These are phyloP conservation scores for Lipomyces orientalis DNA, from an alignment of 805 yeast species.

Conservation along the genomic window DNA sequence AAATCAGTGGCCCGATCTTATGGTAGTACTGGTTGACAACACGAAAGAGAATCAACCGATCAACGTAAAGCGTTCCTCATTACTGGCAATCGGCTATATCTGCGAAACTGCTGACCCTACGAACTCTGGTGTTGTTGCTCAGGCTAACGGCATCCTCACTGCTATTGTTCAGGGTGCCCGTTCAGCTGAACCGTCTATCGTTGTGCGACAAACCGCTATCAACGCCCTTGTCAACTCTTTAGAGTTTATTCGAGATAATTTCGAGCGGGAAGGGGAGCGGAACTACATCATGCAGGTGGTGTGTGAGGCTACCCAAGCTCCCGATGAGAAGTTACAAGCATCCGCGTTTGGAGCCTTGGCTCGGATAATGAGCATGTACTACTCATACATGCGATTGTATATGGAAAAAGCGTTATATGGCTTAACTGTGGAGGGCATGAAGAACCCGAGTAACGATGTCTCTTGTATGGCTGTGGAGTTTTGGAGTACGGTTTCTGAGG, in stretches of 20 bases:
- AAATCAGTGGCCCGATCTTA: slow-evolving; percentile 85
- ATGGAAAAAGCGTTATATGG: slow-evolving; percentile 97
- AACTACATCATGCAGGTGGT: slow-evolving; percentile 98
- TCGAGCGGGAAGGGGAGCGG: slow-evolving; percentile 92
- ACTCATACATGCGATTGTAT: slow-evolving; percentile 86
- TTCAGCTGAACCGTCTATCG: slow-evolving; percentile 70
- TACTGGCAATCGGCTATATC: slow-evolving; percentile 90
- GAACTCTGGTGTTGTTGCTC: slow-evolving; percentile 75
- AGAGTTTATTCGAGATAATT: slow-evolving; percentile 85
- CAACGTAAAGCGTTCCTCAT: slow-evolving; percentile 81
- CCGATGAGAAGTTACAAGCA: slow-evolving; percentile 80
- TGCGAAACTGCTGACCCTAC: slow-evolving; percentile 92
- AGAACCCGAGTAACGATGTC: slow-evolving; percentile 78
- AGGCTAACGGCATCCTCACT: slow-evolving; percentile 88
- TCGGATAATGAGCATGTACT: slow-evolving; percentile 86
- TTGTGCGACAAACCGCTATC: slow-evolving; percentile 86
- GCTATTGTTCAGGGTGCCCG: slow-evolving; percentile 98
- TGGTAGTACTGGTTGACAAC: slow-evolving; percentile 81
- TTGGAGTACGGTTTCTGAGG: slow-evolving; percentile 99
- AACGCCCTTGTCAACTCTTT: slow-evolving; percentile 90
- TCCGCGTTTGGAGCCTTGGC: slow-evolving; percentile 96
- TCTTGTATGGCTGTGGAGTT: slow-evolving; percentile 99
- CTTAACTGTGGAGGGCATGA: slow-evolving; percentile 90
- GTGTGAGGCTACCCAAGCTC: slow-evolving; percentile 97
- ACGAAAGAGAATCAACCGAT: slow-evolving; percentile 80